A percentile compares a stretch with the other conserved stretches of the same genome.
These are phyloP conservation scores for Amesomyces nigricolor DNA, from an alignment of 2,329 filamentous ascomycete genomes.

Conservation along the genomic window DNA sequence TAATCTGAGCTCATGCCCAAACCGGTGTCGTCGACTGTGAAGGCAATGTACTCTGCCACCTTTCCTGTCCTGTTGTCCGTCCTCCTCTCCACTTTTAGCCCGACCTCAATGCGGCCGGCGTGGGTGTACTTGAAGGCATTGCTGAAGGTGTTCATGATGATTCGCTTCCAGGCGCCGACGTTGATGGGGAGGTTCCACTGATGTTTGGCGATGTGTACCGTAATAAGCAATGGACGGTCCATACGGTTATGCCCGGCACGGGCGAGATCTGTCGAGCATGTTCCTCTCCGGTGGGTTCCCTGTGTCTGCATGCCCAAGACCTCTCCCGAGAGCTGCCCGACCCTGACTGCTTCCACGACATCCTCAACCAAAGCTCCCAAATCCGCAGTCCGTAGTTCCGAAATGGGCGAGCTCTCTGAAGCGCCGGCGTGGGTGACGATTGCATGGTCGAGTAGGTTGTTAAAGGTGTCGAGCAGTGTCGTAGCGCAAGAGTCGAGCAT, in stretches of 20 bases:
- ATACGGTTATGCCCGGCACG: background rate
- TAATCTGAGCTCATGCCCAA: slow-evolving; percentile 60
- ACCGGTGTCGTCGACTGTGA: slow-evolving; percentile 58
- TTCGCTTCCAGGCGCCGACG: slow-evolving; percentile 29
- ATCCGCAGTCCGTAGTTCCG: slow-evolving; percentile 4
- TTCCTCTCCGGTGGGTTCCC: background rate
- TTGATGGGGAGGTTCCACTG: slow-evolving; percentile 15
- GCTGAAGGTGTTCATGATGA: slow-evolving; percentile 51
- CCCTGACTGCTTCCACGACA: slow-evolving; percentile 20
- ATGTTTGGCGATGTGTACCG: slow-evolving; percentile 12
- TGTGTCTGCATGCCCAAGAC: slow-evolving; percentile 12
- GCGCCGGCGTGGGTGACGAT: slow-evolving; percentile 16
- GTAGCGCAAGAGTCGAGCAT: slow-evolving; percentile 45
- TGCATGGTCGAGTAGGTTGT: slow-evolving; percentile 29
- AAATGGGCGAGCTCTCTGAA: background rate
- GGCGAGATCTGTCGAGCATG: background rate
- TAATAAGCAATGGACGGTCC: slow-evolving; percentile 15
- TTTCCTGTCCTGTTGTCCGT: slow-evolving; percentile 10
- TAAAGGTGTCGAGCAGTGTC: slow-evolving; percentile 45
- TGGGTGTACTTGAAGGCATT: slow-evolving; percentile 50
- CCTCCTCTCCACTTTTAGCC: slow-evolving; percentile 3
- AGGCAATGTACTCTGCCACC: slow-evolving; percentile 24
- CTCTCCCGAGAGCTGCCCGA: slow-evolving; percentile 19
- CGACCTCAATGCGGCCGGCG: slow-evolving; percentile 17
- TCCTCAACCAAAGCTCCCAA: slow-evolving; percentile 20